Conservation (phyloP, 1,139 yeast genomes). For the Groenewaldozyma auringiensis region DNA sequence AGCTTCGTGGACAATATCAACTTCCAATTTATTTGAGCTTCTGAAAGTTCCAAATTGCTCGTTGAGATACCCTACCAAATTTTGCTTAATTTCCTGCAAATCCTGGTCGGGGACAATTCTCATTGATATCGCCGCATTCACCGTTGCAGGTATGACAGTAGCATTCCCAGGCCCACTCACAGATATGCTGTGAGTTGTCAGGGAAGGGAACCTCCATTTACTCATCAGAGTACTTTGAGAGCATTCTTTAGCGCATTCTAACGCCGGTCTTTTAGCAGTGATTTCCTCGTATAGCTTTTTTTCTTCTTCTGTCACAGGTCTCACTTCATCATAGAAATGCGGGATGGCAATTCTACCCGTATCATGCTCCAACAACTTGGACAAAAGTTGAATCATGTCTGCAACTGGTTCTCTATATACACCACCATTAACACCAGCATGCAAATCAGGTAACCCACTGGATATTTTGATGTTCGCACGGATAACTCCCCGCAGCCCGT, state of each 20-base stretch:
- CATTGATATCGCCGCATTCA: conserved; percentile 68
- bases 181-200: conserved; percentile 77
- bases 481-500: conserved; percentile 87
- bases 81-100: conserved; percentile 46
- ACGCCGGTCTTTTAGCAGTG: not conserved
- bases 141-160: conserved; percentile 81
- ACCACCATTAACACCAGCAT: conserved; percentile 97
- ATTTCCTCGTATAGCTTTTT: conserved; percentile 55
- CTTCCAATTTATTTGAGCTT: conserved; percentile 52
- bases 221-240: conserved; percentile 50
- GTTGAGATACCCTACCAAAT: conserved; percentile 42
- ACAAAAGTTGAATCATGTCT: conserved; percentile 67
- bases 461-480: conserved; percentile 65
- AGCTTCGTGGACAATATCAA: conserved; percentile 70
- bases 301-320: conserved; percentile 51
- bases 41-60: conserved; percentile 40
- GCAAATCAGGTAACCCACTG: conserved; percentile 78
- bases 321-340: conserved; percentile 58
- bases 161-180: conserved; percentile 88
- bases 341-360: conserved; percentile 59
- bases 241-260: conserved; percentile 32
- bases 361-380: conserved; percentile 47
- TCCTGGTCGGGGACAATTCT: conserved; percentile 88
- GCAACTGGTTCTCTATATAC: conserved; percentile 80
- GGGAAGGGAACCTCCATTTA: conserved; percentile 89